Base-by-base conservation (phyloP, 768 basidiomycete species). In the Termitomyces sp. region DNA sequence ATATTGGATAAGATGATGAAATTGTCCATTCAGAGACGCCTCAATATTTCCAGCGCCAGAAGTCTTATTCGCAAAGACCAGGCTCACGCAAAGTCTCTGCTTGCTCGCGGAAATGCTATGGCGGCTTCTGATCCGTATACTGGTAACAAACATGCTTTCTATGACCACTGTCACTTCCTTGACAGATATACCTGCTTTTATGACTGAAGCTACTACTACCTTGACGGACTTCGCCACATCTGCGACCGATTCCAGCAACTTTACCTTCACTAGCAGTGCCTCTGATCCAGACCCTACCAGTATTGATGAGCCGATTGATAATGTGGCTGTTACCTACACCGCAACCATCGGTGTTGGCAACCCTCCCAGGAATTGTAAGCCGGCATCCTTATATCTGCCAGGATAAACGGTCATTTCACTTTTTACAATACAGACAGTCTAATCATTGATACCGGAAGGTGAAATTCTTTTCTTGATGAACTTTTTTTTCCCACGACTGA, bases 401-500 rank as follows among this genome's bases (percentile, higher is more conserved):
- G 5, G 13, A 10, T 31, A 39, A 25, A 59, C 29, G 48, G 5
- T 38, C 22, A 36, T 12, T 52, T 36, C 23, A 29, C 12, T n/a
- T 31, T 13, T 31, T 13, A 50, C 3, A 23, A 20, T 43, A 39
- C 56, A 86, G 83, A 81, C 64, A 43, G 62, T 3, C 74, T 88
- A 49, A 63, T 86, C 50, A 69, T 86, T 50, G 85, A 86, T 63
- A 85, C 85, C 3, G 83, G 82, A 66, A 84, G 82, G 70, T 70
- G 32, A 40, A 38, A 13, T 15, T 1, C 31, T 22, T 25, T n/a
- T 23, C 7, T 39, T 32, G 0, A 15, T 9, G 33, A 27, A 5
- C 3, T 35, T n/a, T n/a, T n/a, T n/a, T n/a, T n/a, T n/a, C n/a
- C n/a, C n/a, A n/a, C n/a, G n/a, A n/a, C n/a, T n/a, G n/a, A n/a